Percentiles rank a stretch among this genome's conserved stretches.
phyloP scores from a whole-genome alignment of 129 eudicot genomes.

The Helianthus tuberosus region DNA sequence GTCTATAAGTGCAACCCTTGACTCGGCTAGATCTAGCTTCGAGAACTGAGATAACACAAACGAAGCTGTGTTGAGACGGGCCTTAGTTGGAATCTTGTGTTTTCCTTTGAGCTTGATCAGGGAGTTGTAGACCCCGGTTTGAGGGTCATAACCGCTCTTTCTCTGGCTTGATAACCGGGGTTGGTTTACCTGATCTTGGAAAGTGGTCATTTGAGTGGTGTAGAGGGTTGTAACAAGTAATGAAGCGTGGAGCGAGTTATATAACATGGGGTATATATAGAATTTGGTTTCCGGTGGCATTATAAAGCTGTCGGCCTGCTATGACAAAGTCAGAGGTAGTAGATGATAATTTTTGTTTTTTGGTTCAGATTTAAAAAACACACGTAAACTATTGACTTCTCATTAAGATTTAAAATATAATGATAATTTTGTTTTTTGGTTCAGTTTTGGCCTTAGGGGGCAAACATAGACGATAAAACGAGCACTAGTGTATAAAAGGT shows the following conservation, averaged over 20 bases:
- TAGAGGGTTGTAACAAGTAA: neutral
- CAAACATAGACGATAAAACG: too few relatives aligned
- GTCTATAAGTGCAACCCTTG: slow-evolving; percentile 65
- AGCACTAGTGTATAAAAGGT: neutral
- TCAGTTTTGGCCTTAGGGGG: too few relatives aligned
- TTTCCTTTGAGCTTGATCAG: slow-evolving; percentile 44
- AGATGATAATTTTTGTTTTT: too few relatives aligned
- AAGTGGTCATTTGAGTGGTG: slow-evolving; percentile 17
- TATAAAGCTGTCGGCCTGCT: slow-evolving; percentile 20
- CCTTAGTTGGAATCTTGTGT: slow-evolving; percentile 53
- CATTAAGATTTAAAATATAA: neutral
- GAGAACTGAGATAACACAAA: slow-evolving; percentile 70
- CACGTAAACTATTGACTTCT: neutral
- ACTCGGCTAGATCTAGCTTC: slow-evolving; percentile 37
- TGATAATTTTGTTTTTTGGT: too few relatives aligned
- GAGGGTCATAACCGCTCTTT: slow-evolving; percentile 48
- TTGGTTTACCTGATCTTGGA: slow-evolving; percentile 27
- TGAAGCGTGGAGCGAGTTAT: slow-evolving; percentile 11
- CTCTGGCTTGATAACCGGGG: slow-evolving; percentile 4
- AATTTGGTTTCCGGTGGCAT: neutral
- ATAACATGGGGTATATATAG: neutral
- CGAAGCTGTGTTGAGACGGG: slow-evolving; percentile 55
- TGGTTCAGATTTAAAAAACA: too few relatives aligned
- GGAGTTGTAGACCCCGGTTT: slow-evolving; percentile 65
- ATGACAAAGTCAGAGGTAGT: slow-evolving; percentile 20